Evolutionary conservation across 2,329 filamentous ascomycete species (phyloP).

Genomic region (Penicillium paneum): DNA sequence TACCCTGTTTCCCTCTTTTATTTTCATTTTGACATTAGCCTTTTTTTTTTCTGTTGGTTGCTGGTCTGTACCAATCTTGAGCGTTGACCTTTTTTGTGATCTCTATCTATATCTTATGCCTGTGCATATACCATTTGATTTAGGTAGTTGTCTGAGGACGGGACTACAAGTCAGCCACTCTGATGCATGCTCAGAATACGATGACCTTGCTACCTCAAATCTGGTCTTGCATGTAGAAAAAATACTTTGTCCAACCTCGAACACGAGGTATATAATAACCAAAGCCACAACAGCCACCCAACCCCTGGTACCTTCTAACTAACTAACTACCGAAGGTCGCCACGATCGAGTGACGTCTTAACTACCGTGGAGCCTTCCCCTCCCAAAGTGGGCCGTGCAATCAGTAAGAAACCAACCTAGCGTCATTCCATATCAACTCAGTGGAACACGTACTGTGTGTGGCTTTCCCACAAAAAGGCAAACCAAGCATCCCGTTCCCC

Average conservation of each 20-base stretch:
- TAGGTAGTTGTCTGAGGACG: conserved; percentile 10
- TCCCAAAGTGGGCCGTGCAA: background rate
- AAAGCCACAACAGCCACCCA: background rate
- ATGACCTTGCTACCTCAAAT: conserved; percentile 4
- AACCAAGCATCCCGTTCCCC: background rate
- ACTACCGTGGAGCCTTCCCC: no score
- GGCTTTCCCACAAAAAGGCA: background rate
- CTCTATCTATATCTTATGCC: conserved; percentile 6
- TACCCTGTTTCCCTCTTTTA: conserved; percentile 15
- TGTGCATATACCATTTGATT: conserved; percentile 13
- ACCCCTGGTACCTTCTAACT: background rate
- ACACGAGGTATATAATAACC: no score
- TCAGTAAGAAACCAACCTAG: background rate
- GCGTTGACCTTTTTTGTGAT: conserved; percentile 15
- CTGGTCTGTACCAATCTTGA: conserved; percentile 5
- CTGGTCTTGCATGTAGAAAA: background rate
- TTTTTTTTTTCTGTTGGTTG: conserved; percentile 7
- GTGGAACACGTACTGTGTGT: background rate
- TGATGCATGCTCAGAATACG: conserved; percentile 14
- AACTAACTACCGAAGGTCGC: background rate
- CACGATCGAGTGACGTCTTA: no score
- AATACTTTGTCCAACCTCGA: background rate
- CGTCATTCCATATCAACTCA: background rate
- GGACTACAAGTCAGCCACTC: conserved; percentile 7
- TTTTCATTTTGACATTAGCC: background rate